Evolutionary conservation across 164 flowering plant genomes (phyloP), one percentile per base, ranked within the genome.

Genomic region (Aristolochia fimbriata): DNA sequence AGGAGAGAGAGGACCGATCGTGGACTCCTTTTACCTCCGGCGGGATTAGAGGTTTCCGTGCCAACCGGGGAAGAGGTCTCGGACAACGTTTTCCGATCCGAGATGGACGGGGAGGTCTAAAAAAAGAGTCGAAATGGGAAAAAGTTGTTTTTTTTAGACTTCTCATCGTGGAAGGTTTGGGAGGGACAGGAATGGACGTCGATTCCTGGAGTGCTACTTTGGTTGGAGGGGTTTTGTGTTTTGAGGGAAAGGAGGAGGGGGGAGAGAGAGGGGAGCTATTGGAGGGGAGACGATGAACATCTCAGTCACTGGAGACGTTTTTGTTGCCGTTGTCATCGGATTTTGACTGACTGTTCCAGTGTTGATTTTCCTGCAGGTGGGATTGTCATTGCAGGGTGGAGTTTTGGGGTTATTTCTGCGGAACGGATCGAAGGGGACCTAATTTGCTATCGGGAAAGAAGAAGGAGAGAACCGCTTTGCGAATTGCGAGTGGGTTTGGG

Each of bases 301-400:
- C 43, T 37, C 43, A 3, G 4, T 27, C 30, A 5, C 30, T 27
- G 3, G 30, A 27, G 30, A 27, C 30, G 30, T 27, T 5, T 2
- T 27, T 27, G 57, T 8, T 11, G 59, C 16, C 17, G 6, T 10
- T 16, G 45, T 15, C 33, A n/a, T 56, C n/a, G 1, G 46, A 16
- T 4, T 31, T 56, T 21, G 57, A 21, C 57, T 59, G 4, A 55
- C 53, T 37, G 53, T 52, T 6, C 12, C 20, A 23, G 27, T 60
- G 64, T 59, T 47, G 58, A 27, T 27, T 27, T 48, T 49, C n/a
- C 67, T 60, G 69, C 69, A 68, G 75, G 68, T 65, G 53, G 62
- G 52, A 60, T 23, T 52, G 14, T 62, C 37, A 59, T 25, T 43
- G 46, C 58, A 15, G 37, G 25, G 54, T 27, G 2, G 31, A 67